phyloP scores from a whole-genome alignment of 352 stramenopile species.

The Blastocystis sp. region DNA sequence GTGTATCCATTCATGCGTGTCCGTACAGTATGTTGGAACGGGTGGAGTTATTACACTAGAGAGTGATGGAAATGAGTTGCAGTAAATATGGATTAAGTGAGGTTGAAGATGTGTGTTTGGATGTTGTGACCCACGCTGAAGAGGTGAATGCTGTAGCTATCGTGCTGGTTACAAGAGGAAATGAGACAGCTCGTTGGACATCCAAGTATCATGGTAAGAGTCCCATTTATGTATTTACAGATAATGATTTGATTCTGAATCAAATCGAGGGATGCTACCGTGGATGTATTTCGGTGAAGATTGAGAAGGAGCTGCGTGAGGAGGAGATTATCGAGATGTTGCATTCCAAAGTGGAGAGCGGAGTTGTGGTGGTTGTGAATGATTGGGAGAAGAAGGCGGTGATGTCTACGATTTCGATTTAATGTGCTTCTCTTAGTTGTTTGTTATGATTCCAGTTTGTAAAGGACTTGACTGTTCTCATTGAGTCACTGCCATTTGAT shows the following conservation, averaged over 20 bases:
- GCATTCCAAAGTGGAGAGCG: background rate
- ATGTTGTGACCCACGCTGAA: background rate
- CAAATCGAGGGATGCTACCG: slow-evolving; percentile 49
- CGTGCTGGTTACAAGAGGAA: slow-evolving; percentile 3
- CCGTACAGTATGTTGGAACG: background rate
- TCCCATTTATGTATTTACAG: slow-evolving; percentile 76
- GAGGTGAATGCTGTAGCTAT: slow-evolving; percentile 3
- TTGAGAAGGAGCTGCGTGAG: background rate
- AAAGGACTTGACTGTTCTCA: background rate
- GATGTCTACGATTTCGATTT: background rate
- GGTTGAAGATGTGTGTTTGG: slow-evolving; percentile 12
- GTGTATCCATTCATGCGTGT: slow-evolving; percentile 33
- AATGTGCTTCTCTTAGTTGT: slow-evolving; percentile 8
- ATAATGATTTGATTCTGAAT: slow-evolving; percentile 21
- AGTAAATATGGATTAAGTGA: slow-evolving; percentile 20
- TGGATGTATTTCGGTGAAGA: background rate
- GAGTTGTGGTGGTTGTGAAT: slow-evolving; percentile 24
- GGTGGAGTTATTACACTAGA: background rate
- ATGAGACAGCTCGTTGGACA: slow-evolving; percentile 69
- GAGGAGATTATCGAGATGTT: background rate
- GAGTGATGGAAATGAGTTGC: slow-evolving; percentile 25
- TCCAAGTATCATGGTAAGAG: slow-evolving; percentile 74
- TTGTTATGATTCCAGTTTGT: background rate
- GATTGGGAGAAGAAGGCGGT: slow-evolving; percentile 22
- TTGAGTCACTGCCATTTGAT: too few relatives aligned